Base-by-base conservation (phyloP, 805 yeast species). In the Candida palmyrensis region DNA sequence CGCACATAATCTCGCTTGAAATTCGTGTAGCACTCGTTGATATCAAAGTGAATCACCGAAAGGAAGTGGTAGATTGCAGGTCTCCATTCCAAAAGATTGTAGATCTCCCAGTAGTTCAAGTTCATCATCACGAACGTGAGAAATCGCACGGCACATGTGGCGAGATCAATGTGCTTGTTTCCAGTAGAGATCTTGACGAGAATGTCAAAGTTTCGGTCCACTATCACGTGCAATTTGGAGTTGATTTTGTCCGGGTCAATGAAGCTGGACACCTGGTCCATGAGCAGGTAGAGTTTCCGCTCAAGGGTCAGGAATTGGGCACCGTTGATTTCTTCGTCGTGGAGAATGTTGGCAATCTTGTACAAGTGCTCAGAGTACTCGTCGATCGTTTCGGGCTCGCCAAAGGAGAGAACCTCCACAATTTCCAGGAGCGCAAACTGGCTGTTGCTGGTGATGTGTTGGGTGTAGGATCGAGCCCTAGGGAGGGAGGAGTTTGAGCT, bases 31-130 rank as follows among this genome's bases (percentile, higher is more conserved):
- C 69, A 63, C n/a, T 62, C 69, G 35, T 58, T 48, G 25, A 66
- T 40, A 40, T 66, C 66, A 39, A 63, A 61, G 14, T 59, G 53
- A 15, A 66, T 62, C n/a, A 66, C 45, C 5, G 42, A 40, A 26
- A 66, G 44, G 33, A 66, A 66, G 38, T 60, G 67, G 41, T 57
- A 62, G 12, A 66, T 58, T 5, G 66, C 55, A 2, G 71, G 71
- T 37, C 64, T 62, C 66, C 67, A 60, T 13, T 51, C 47, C 12
- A 66, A 48, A 24, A 66, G 45, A 31, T 62, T 65, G 45, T 63
- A 65, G 16, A 66, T 39, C 41, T 66, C 71, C 72, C 72, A 66
- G 45, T 66, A 66, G 40, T 66, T 66, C 27, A 62, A 44, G 25
- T 43, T 43, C 66, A 61, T 59, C 13, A 66, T 38, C 1, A 63